A percentile compares a stretch with the other conserved stretches of the same genome.
Conservation (phyloP, 106 monocot genomes). For the Posidonia australis region DNA sequence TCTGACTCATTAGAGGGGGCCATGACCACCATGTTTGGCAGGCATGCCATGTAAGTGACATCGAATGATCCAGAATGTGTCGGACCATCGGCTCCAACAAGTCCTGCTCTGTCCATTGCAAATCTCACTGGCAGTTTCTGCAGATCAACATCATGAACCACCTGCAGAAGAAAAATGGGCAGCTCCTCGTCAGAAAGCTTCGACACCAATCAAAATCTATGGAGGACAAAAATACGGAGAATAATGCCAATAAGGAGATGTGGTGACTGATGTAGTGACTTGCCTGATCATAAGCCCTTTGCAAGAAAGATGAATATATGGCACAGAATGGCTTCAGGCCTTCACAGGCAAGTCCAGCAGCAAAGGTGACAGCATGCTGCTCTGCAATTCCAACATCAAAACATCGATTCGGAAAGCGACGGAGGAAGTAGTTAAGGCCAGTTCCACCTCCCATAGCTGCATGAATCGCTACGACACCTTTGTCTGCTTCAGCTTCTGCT, state of each 20-base stretch:
- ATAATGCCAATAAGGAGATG: no score
- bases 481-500: constrained; percentile 86
- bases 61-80: constrained; percentile 89
- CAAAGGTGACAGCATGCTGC: constrained; percentile 97
- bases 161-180: constrained; percentile 27
- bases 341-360: constrained; percentile 87
- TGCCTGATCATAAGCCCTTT: constrained; percentile 91
- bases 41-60: constrained; percentile 91
- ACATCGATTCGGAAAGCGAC: constrained; percentile 79
- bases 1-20: constrained; percentile 93
- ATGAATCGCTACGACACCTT: constrained; percentile 74
- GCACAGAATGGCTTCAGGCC: constrained; percentile 91
- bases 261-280: not conserved
- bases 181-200: not conserved
- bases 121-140: constrained; percentile 95
- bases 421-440: constrained; percentile 82
- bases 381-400: constrained; percentile 96
- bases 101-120: constrained; percentile 88
- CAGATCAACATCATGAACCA: constrained; percentile 89
- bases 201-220: not conserved
- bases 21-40: constrained; percentile 97
- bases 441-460: constrained; percentile 97
- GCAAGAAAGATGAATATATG: constrained; percentile 89
- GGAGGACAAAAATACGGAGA: no score
- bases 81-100: constrained; percentile 92